Percentiles rank a stretch among this genome's conserved stretches.
phyloP scores from a whole-genome alignment of 129 eudicot species.

The Saussurea involucrata region DNA sequence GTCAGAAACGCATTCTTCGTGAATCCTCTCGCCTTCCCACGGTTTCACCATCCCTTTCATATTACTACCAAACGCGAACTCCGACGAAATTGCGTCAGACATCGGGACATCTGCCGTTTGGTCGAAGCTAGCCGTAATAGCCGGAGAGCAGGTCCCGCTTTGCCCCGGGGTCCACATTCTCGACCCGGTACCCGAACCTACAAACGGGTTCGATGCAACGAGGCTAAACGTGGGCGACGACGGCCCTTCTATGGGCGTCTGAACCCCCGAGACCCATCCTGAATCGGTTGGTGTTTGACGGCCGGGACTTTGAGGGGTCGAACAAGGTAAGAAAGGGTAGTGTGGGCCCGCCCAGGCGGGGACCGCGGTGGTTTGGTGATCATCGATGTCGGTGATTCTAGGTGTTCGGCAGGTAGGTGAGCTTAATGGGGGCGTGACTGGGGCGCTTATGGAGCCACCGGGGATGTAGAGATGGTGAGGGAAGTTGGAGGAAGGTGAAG shows the following conservation, averaged over 20 bases:
- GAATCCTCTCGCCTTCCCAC: slow-evolving; percentile 97
- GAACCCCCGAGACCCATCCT: slow-evolving; percentile 47
- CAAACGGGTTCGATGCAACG: slow-evolving; percentile 53
- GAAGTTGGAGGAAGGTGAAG: slow-evolving; percentile 56
- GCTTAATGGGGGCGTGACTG: slow-evolving; percentile 92
- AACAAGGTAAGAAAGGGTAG: slow-evolving; percentile 64
- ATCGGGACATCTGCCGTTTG: slow-evolving; percentile 81
- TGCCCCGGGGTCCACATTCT: slow-evolving; percentile 91
- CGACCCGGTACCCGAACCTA: slow-evolving; percentile 57
- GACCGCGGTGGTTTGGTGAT: slow-evolving; percentile 9
- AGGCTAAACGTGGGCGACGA: slow-evolving; percentile 94
- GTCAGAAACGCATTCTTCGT: slow-evolving; percentile 87
- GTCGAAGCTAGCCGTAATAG: slow-evolving; percentile 52
- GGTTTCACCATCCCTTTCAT: slow-evolving; percentile 58
- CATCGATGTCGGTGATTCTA: slow-evolving; percentile 39
- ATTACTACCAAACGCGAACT: slow-evolving; percentile 84
- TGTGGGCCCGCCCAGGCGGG: slow-evolving; percentile 30
- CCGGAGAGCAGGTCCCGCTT: slow-evolving; percentile 82
- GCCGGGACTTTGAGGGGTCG: slow-evolving; percentile 91
- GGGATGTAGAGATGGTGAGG: slow-evolving; percentile 79
- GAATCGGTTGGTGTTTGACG: slow-evolving; percentile 81
- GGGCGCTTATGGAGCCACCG: slow-evolving; percentile 91
- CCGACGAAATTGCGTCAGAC: slow-evolving; percentile 74
- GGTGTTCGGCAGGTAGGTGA: slow-evolving; percentile 90
- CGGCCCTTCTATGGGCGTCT: slow-evolving; percentile 74